Base-by-base conservation (phyloP, 2,329 filamentous ascomycete genomes). In the Aspergillus texensis region DNA sequence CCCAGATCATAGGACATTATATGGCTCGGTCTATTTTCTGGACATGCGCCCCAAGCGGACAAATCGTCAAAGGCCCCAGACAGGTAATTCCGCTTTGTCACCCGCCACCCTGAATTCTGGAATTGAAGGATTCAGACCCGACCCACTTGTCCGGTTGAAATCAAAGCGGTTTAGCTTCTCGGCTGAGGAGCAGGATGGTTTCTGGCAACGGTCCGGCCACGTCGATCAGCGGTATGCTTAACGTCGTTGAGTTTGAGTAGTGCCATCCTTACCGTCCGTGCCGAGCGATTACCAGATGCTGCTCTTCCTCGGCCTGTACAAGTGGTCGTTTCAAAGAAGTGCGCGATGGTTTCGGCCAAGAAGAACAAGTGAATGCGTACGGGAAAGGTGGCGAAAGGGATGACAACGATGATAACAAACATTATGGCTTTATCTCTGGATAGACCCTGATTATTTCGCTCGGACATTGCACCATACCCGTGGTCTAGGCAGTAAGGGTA, bases 151-250 rank as follows among this genome's bases (percentile, higher is more conserved):
- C n/a, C 52, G n/a, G 52, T 21, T 55, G 28, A 32, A 32, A 34
- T 32, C 28, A 55, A 39, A 55, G 52, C 32, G 32, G 52, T 39
- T 24, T 36, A 55, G 52, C n/a, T 26, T 36, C n/a, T 26, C 52
- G 34, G 32, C 52, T 55, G 52, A 55, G 39, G 48, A 52, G 21
- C 16, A 32, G 39, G 52, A 39, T 19, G 32, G 34, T 54, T 54
- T 36, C 30, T 54, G 24, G 11, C n/a, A 39, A 39, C 11, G 32
- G 52, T 39, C 52, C 34, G n/a, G 52, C 52, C 52, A 24, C 26
- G 52, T 39, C 32, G 52, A 55, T 55, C 32, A 55, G 16, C 52
- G 9, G 32, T 55, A 55, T 41, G 52, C 52, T 55, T 55, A 39
- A 39, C 52, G n/a, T 39, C 5, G 34, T 24, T 39, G n/a, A 14